Conservation (phyloP, 371 early-diverging fungal species). For the Batrachochytrium dendrobatidis region DNA sequence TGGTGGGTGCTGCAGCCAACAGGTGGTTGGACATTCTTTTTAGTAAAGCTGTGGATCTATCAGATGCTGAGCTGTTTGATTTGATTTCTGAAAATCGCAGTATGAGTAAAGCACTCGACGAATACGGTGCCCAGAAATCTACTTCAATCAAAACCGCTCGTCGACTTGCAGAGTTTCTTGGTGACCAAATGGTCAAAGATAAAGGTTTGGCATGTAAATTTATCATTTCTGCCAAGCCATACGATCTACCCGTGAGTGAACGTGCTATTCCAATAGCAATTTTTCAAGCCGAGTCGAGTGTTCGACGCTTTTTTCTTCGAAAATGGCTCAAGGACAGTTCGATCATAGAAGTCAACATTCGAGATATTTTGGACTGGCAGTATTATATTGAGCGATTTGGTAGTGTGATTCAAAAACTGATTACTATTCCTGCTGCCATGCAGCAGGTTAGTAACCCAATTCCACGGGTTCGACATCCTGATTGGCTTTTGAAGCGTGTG, state of each 20-base stretch:
- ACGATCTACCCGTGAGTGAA: conserved; percentile 86
- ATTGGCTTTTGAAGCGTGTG: conserved; percentile 86
- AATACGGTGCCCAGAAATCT: conserved; percentile 91
- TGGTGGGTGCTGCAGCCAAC: conserved; percentile 85
- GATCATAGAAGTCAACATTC: conserved; percentile 65
- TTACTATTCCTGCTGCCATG: conserved; percentile 98
- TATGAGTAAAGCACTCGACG: conserved; percentile 93
- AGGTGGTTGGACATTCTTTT: conserved; percentile 96
- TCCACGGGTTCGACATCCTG: conserved; percentile 86
- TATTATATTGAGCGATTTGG: conserved; percentile 98
- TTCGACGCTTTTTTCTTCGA: conserved; percentile 78
- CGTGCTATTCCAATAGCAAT: conserved; percentile 96
- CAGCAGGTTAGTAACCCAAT: conserved; percentile 94
- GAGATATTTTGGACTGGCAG: conserved; percentile 96
- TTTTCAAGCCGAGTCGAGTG: conserved; percentile 77
- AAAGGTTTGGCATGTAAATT: conserved; percentile 97
- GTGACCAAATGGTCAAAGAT: conserved; percentile 96
- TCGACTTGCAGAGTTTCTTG: conserved; percentile 96
- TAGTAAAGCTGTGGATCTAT: conserved; percentile 73
- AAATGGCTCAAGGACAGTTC: conserved; percentile 85
- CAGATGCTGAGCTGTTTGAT: conserved; percentile 91
- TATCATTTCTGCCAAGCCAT: conserved; percentile 86
- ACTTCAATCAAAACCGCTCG: conserved; percentile 94
- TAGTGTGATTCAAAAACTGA: conserved; percentile 92
- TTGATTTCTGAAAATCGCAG: conserved; percentile 96